Conservation (phyloP, 1,284 basidiomycete species). For the Schizopora paradoxa region DNA sequence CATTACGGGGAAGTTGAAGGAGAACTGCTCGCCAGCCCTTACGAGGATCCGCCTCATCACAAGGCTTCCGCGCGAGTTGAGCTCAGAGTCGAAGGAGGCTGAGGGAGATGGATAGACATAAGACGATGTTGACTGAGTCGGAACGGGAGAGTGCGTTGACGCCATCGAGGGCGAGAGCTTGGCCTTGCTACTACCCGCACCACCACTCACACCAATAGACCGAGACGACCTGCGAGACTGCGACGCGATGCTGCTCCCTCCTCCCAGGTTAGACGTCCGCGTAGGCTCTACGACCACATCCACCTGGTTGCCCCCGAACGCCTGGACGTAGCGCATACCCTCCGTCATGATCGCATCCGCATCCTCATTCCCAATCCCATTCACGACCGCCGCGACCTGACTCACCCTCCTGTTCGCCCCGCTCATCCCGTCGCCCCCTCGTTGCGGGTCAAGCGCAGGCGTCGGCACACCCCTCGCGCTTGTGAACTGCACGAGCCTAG, state of each 20-base stretch:
- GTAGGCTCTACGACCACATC: constrained; percentile 6
- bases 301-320: constrained; percentile 52
- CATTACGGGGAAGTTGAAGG: constrained; percentile 45
- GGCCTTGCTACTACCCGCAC: neutral
- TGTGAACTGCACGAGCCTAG: constrained; percentile 70
- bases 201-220: neutral
- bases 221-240: constrained; percentile 11
- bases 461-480: constrained; percentile 60
- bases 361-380: constrained; percentile 23
- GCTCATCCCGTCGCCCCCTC: constrained; percentile 21
- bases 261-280: constrained; percentile 11
- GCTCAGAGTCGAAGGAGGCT: constrained; percentile 56
- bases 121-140: constrained; percentile 3
- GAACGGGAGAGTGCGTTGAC: constrained; percentile 29
- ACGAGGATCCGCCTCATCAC: constrained; percentile 43
- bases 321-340: constrained; percentile 64
- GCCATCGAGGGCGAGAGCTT: constrained; percentile 28
- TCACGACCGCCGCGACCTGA: constrained; percentile 54
- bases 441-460: constrained; percentile 28
- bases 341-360: constrained; percentile 55
- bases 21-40: constrained; percentile 55
- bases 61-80: constrained; percentile 24
- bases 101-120: constrained; percentile 32
- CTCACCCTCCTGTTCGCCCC: constrained; percentile 44
- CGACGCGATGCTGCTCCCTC: constrained; percentile 2